A percentile compares a stretch with the other conserved stretches of the same genome.
phyloP scores from a whole-genome alignment of 2,329 filamentous ascomycete genomes.

The Alternaria alternata region DNA sequence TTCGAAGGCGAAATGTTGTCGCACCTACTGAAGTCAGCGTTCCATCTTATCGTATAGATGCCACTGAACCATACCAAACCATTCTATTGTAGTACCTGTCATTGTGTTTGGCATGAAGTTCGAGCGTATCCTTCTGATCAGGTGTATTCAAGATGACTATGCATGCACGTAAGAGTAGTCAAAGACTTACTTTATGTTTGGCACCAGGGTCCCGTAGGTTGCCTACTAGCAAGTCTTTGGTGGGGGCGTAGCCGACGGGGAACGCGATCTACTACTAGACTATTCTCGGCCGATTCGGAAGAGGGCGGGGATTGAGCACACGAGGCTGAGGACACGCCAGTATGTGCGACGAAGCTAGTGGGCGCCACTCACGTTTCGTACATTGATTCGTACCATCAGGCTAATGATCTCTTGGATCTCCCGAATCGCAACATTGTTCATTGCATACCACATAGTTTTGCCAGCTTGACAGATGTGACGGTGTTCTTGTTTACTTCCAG shows the following conservation, averaged over 20 bases:
- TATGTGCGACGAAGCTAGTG: background rate
- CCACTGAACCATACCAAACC: background rate
- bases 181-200: background rate
- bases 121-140: background rate
- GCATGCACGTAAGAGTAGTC: background rate
- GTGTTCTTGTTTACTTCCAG: background rate
- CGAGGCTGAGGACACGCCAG: background rate
- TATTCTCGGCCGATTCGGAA: background rate
- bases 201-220: background rate
- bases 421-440: background rate
- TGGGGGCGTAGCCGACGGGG: background rate
- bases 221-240: background rate
- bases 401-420: background rate
- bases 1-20: conserved; percentile 9
- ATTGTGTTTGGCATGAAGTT: background rate
- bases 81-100: background rate
- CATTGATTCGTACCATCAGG: background rate
- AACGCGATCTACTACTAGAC: background rate
- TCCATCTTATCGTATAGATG: background rate
- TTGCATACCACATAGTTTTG: background rate
- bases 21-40: background rate
- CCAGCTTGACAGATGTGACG: background rate
- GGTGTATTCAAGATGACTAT: background rate
- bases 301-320: background rate
- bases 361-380: background rate